Percentiles rank a stretch among this genome's conserved stretches.
These are phyloP conservation scores for Seiridium cupressi DNA, from an alignment of 2,329 filamentous ascomycete species.

Conservation along the genomic window DNA sequence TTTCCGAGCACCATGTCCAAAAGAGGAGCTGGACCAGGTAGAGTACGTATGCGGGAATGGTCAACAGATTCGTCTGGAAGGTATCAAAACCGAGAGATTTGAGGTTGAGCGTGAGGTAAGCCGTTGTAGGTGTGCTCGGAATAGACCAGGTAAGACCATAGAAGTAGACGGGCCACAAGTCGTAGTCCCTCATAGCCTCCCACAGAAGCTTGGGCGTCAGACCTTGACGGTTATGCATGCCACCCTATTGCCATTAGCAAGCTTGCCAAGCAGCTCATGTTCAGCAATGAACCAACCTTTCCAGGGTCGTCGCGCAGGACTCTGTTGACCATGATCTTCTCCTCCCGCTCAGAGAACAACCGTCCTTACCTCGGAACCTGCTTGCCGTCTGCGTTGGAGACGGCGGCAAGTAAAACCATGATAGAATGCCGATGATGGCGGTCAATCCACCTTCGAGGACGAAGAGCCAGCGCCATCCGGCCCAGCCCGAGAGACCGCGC, in stretches of 20 bases:
- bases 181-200: constrained; percentile 50
- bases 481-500: constrained; percentile 21
- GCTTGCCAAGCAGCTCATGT: not conserved
- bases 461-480: constrained; percentile 48
- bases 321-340: constrained; percentile 60
- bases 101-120: constrained; percentile 15
- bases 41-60: constrained; percentile 45
- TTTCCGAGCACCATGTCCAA: constrained; percentile 43
- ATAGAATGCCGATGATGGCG: constrained; percentile 39
- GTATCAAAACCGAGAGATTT: constrained; percentile 15
- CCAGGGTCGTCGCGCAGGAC: constrained; percentile 53
- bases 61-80: constrained; percentile 45
- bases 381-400: constrained; percentile 48
- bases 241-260: constrained; percentile 25
- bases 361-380: constrained; percentile 54
- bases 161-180: constrained; percentile 56
- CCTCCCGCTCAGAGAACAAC: constrained; percentile 62
- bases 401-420: constrained; percentile 43
- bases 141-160: constrained; percentile 32
- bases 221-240: constrained; percentile 57
- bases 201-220: constrained; percentile 47
- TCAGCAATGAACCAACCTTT: constrained; percentile 34
- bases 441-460: constrained; percentile 49
- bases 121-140: constrained; percentile 19
- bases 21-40: constrained; percentile 38